Evolutionary conservation across 306 rosid species (phyloP).

Genomic region (Oxytropis ochrocephala): DNA sequence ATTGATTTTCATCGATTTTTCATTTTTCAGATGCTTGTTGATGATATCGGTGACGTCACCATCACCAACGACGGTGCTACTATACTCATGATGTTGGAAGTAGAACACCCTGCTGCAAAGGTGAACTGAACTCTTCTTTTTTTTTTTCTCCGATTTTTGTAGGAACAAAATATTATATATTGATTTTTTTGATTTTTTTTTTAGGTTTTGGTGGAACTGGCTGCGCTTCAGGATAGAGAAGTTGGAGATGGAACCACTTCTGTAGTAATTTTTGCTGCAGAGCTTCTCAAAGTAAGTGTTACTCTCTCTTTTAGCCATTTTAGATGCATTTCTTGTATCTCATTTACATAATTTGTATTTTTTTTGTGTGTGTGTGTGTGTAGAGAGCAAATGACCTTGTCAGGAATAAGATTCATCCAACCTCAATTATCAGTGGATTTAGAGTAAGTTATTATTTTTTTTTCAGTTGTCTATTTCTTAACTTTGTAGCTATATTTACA

Average conservation of each 20-base stretch:
- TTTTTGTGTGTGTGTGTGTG: neutral
- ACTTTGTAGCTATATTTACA: neutral
- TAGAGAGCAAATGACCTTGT: conserved; percentile 97
- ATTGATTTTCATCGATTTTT: neutral
- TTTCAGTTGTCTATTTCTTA: neutral
- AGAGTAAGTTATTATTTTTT: conserved; percentile 43
- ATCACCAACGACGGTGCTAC: conserved; percentile 97
- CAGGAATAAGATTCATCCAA: conserved; percentile 92
- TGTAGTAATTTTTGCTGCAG: conserved; percentile 91
- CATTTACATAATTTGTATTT: neutral
- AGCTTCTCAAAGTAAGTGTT: conserved; percentile 68
- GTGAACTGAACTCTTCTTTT: conserved; percentile 4
- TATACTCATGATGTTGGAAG: conserved; percentile 93
- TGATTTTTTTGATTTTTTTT: neutral
- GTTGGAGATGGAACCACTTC: conserved; percentile 99
- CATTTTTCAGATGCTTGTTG: conserved; percentile 78
- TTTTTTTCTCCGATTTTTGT: neutral
- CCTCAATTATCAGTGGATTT: conserved; percentile 94
- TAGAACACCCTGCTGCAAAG: conserved; percentile 99
- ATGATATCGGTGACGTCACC: conserved; percentile 90
- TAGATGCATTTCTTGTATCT: neutral
- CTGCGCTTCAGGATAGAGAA: conserved; percentile 92
- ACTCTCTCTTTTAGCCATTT: neutral
- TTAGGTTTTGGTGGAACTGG: conserved; percentile 93
- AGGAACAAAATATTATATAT: no score